Conservation (phyloP, 1,284 basidiomycete species). For the Grifola frondosa region DNA sequence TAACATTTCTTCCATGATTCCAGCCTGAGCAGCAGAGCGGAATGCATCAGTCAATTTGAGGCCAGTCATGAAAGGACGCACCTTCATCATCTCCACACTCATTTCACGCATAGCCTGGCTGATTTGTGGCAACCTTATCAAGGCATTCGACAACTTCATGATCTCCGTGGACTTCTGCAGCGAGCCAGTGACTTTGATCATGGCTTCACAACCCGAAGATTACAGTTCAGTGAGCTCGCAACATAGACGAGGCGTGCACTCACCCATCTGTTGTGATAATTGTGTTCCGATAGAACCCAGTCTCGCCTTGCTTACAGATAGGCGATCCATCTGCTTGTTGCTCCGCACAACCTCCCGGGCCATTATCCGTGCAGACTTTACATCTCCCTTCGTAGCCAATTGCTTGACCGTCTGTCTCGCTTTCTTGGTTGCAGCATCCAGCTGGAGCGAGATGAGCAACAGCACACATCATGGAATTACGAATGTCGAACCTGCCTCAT, state of each 20-base stretch:
- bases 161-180: constrained; percentile 98
- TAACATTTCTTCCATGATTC: constrained; percentile 93
- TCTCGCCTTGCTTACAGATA: constrained; percentile 91
- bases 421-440: constrained; percentile 83
- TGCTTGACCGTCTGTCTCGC: constrained; percentile 85
- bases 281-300: constrained; percentile 92
- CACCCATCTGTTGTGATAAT: constrained; percentile 91
- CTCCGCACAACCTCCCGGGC: constrained; percentile 94
- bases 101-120: constrained; percentile 94
- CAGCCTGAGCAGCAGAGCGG: too few species aligned
- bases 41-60: constrained; percentile 2
- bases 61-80: constrained; percentile 28
- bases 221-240: too few species aligned
- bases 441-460: constrained; percentile 45
- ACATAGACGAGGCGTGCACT: too few species aligned
- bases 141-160: constrained; percentile 94
- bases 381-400: constrained; percentile 88
- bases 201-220: constrained; percentile 65
- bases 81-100: constrained; percentile 99
- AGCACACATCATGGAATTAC: constrained; percentile 16
- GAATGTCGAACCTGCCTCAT: constrained; percentile 79
- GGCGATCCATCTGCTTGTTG: constrained; percentile 90
- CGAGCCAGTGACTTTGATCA: constrained; percentile 96
- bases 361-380: constrained; percentile 89
- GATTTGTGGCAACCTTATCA: constrained; percentile 92